These are phyloP conservation scores for thale cress (Arabidopsis thaliana) DNA, from an alignment of 345 rosid genomes.

Conservation along the genomic window DNA sequence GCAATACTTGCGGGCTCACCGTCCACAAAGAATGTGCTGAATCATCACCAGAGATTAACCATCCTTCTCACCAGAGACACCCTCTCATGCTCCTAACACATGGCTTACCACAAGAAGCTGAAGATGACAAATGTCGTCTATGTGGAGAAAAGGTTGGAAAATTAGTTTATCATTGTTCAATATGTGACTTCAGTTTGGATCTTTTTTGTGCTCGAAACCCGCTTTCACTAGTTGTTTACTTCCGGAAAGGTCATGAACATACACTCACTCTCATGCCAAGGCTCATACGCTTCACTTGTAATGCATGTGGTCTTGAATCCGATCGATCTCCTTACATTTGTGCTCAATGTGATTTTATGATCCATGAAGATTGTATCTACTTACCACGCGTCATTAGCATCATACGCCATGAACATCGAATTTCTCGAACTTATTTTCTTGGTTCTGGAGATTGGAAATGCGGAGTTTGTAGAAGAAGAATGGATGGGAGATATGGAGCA, in stretches of 20 bases:
- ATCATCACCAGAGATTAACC: constrained; percentile 19
- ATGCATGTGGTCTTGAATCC: constrained; percentile 20
- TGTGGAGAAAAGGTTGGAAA: constrained; percentile 18
- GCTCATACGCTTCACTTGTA: constrained; percentile 22
- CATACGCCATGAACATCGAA: constrained; percentile 27
- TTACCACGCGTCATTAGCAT: constrained; percentile 31
- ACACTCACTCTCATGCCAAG: constrained; percentile 28
- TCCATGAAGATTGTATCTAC: constrained; percentile 25
- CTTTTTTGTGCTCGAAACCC: constrained; percentile 23
- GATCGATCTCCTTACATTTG: constrained; percentile 33
- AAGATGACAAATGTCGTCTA: not conserved
- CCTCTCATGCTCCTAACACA: constrained; percentile 9
- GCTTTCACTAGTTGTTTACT: not conserved
- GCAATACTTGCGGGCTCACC: not conserved
- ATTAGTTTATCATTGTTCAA: constrained; percentile 7
- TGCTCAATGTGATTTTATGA: constrained; percentile 29
- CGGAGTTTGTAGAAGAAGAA: constrained; percentile 20
- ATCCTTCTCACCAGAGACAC: constrained; percentile 30
- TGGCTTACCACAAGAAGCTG: constrained; percentile 9
- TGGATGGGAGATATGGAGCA: constrained; percentile 8
- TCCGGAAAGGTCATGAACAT: constrained; percentile 22
- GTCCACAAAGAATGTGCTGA: constrained; percentile 24
- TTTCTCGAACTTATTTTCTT: constrained; percentile 32
- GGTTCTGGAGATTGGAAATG: constrained; percentile 15
- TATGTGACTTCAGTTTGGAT: constrained; percentile 26